These are phyloP conservation scores for Saccharomycopsis sp. DNA, from an alignment of 805 yeast genomes.

Conservation along the genomic window DNA sequence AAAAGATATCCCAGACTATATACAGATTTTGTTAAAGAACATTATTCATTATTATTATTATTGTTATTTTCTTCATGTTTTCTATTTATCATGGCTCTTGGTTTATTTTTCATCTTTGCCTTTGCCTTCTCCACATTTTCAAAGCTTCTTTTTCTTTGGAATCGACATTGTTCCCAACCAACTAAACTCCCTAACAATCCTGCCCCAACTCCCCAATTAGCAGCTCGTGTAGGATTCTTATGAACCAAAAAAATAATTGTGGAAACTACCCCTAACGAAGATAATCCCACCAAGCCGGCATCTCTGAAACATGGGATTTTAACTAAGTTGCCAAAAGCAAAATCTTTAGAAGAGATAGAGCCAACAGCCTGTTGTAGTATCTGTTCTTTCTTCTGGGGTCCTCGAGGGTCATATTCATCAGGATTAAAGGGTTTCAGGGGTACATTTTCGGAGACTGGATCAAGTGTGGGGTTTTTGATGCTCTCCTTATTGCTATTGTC, in stretches of 20 bases:
- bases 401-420: too few relatives aligned
- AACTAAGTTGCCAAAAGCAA: conserved; percentile 38
- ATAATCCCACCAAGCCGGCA: conserved; percentile 66
- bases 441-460: too few relatives aligned
- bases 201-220: conserved; percentile 80
- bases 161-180: conserved; percentile 91
- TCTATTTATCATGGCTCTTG: conserved; percentile 12
- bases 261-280: conserved; percentile 61
- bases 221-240: conserved; percentile 48
- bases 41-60: too few relatives aligned
- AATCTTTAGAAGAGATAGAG: conserved; percentile 38
- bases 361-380: too few relatives aligned
- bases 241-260: conserved; percentile 57
- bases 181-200: conserved; percentile 68
- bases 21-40: too few relatives aligned
- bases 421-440: too few relatives aligned
- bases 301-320: conserved; percentile 72
- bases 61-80: conserved; percentile 3
- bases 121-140: conserved; percentile 63
- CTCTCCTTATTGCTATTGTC: too few relatives aligned
- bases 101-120: conserved; percentile 12
- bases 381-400: too few relatives aligned
- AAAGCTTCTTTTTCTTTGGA: conserved; percentile 53
- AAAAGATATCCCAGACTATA: too few relatives aligned
- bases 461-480: too few relatives aligned